Percentiles rank a stretch among this genome's conserved stretches.
phyloP scores from a whole-genome alignment of 2,329 filamentous ascomycete genomes.

The Paecilomyces dactylethromorphus region DNA sequence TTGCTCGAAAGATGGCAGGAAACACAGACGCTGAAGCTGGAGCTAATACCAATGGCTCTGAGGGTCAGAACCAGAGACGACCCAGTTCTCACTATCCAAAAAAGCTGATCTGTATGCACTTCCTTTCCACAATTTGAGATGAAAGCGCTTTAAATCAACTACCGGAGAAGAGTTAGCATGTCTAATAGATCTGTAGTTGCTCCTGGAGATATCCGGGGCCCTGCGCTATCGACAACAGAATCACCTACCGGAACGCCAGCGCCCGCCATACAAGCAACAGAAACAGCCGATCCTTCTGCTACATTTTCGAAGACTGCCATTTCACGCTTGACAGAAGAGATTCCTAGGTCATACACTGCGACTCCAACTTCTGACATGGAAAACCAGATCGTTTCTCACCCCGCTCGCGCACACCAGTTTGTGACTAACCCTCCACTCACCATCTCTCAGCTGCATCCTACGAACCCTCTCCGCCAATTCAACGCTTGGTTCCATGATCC shows the following conservation, averaged over 20 bases:
- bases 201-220: slow-evolving; percentile 33
- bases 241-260: slow-evolving; percentile 8
- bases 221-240: slow-evolving; percentile 5
- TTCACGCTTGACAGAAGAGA: slow-evolving; percentile 4
- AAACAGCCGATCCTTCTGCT: slow-evolving; percentile 9
- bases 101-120: slow-evolving; percentile 33
- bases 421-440: slow-evolving; percentile 35
- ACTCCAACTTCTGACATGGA: slow-evolving; percentile 30
- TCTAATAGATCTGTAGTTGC: slow-evolving; percentile 25
- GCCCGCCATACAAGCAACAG: slow-evolving; percentile 8
- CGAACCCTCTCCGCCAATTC: slow-evolving; percentile 72
- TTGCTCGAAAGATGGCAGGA: not conserved
- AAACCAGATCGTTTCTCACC: slow-evolving; percentile 26
- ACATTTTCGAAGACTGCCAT: slow-evolving; percentile 3
- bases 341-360: slow-evolving; percentile 23
- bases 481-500: slow-evolving; percentile 80
- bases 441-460: slow-evolving; percentile 33
- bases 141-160: not conserved
- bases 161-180: not conserved
- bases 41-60: not conserved
- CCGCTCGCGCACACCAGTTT: slow-evolving; percentile 38
- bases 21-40: not conserved
- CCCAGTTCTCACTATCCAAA: slow-evolving; percentile 25
- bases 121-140: not conserved
- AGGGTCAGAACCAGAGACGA: slow-evolving; percentile 2